Evolutionary conservation across 2,329 filamentous ascomycete species (phyloP), one percentile per base, ranked within the genome.

Genomic region (Curvularia sp.): DNA sequence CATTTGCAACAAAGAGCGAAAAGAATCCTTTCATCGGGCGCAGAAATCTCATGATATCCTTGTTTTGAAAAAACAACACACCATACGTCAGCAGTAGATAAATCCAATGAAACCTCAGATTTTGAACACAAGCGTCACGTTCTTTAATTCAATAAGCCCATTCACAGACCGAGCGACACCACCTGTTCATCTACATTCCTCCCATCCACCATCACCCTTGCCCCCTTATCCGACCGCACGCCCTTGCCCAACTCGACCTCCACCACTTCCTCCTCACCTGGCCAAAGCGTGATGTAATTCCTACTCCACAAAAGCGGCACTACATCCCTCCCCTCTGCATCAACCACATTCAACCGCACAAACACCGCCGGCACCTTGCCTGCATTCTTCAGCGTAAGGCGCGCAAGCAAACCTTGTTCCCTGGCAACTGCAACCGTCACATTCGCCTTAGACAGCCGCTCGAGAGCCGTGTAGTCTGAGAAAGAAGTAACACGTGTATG

Each of bases 251-350:
- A 13, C 15, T 24, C n/a, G 1, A 69, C 48, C 8, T 49, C 55
- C 15, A 71, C 18, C 9, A 69, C 73, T 5, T 86, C 44, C 52
- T 75, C 81, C 75, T 89, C 86, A 0, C 76, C 72, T 0, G 86
- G 85, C 79, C 83, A 87, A 9, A 89, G 71, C 1, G 86, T 88
- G 12, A 89, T 76, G 60, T 88, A 89, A 59, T 89, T 89, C 61
- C 88, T 86, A 0, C 82, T 83, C 86, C 86, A 89, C 20, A 77
- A 76, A 0, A 86, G 79, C 0, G 85, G 84, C 4, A 80, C 62
- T 0, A 87, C 77, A 50, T 86, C 84, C 0, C 75, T 63, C 0
- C 80, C 80, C 0, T 70, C 58, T 2, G 53, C 60, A 59, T 85
- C 79, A 0, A 86, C 77, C 1, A 87, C 68, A 46, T 80, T 81